Percentiles rank a stretch among this genome's conserved stretches.
These are phyloP conservation scores for Colletotrichum shisoi DNA, from an alignment of 2,329 filamentous ascomycete genomes.

Conservation along the genomic window DNA sequence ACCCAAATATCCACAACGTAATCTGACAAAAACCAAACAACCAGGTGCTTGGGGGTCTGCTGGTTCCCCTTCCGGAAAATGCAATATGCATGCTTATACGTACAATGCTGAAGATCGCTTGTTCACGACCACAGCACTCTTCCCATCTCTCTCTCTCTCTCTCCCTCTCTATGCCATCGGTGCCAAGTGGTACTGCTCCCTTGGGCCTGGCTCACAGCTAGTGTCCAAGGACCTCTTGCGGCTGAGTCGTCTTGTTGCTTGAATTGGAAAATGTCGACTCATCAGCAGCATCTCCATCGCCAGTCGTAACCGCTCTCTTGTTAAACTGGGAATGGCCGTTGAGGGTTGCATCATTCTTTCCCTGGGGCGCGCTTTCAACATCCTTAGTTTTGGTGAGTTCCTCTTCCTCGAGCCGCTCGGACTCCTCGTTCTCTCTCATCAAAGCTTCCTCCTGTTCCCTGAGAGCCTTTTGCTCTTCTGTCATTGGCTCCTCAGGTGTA, in stretches of 20 bases:
- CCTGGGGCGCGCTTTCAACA: neutral
- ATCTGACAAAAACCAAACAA: slow-evolving; percentile 22
- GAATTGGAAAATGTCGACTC: slow-evolving; percentile 17
- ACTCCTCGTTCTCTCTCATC: slow-evolving; percentile 63
- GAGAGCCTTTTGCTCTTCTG: slow-evolving; percentile 56
- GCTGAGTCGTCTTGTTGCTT: slow-evolving; percentile 19
- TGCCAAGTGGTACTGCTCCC: neutral
- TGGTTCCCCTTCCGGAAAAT: slow-evolving; percentile 34
- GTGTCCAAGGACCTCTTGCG: slow-evolving; percentile 40
- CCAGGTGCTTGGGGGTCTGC: slow-evolving; percentile 26
- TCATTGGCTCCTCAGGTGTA: slow-evolving; percentile 48
- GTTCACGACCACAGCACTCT: neutral
- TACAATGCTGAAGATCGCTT: slow-evolving; percentile 28
- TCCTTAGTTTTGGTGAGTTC: slow-evolving; percentile 27
- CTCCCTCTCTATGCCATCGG: neutral
- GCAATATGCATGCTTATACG: slow-evolving; percentile 37
- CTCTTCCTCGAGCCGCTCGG: slow-evolving; percentile 57
- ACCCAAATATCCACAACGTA: slow-evolving; percentile 30
- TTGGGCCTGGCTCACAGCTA: slow-evolving; percentile 17
- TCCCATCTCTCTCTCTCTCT: neutral
- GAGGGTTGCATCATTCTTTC: neutral
- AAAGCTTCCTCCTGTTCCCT: slow-evolving; percentile 61
- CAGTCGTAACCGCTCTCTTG: slow-evolving; percentile 24
- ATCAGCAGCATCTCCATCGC: slow-evolving; percentile 10
- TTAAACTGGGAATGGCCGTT: slow-evolving; percentile 24